Evolutionary conservation across 169 alveolate genomes (phyloP).

Genomic region (Amoebophrya sp.): DNA sequence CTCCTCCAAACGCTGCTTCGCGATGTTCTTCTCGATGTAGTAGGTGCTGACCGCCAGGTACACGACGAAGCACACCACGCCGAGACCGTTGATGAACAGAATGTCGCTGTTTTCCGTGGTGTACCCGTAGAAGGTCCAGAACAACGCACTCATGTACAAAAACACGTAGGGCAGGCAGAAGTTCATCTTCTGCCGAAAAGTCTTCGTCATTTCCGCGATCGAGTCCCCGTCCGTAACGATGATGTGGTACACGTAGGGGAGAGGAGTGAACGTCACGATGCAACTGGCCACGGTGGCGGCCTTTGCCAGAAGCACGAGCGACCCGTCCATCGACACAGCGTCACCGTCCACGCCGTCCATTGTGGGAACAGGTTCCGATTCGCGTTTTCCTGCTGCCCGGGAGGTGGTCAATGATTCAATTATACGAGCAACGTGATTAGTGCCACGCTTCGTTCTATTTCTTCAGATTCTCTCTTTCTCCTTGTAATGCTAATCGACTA

Average conservation of each 20-base stretch:
- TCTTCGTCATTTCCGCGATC: background rate
- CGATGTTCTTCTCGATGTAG: background rate
- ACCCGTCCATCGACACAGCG: background rate
- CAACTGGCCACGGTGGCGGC: background rate
- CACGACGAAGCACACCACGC: background rate
- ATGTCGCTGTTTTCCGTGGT: background rate
- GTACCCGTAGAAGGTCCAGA: constrained; percentile 13
- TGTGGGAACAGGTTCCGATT: no score
- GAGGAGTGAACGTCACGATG: background rate
- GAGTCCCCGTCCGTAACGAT: background rate
- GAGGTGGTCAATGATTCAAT: no score
- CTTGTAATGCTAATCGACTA: no score
- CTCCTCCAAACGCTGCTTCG: no score
- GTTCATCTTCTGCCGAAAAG: background rate
- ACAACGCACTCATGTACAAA: background rate
- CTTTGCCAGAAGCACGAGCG: background rate
- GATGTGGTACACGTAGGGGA: background rate
- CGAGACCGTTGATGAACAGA: background rate
- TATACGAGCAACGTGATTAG: no score
- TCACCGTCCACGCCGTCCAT: no score
- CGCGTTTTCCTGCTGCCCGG: no score
- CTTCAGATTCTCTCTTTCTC: no score
- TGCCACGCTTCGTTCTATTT: no score
- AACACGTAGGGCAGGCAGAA: constrained; percentile 9
- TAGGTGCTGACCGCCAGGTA: background rate